Evolutionary conservation across 1,139 yeast genomes (phyloP).

Genomic region (Pichiaceae sp.): DNA sequence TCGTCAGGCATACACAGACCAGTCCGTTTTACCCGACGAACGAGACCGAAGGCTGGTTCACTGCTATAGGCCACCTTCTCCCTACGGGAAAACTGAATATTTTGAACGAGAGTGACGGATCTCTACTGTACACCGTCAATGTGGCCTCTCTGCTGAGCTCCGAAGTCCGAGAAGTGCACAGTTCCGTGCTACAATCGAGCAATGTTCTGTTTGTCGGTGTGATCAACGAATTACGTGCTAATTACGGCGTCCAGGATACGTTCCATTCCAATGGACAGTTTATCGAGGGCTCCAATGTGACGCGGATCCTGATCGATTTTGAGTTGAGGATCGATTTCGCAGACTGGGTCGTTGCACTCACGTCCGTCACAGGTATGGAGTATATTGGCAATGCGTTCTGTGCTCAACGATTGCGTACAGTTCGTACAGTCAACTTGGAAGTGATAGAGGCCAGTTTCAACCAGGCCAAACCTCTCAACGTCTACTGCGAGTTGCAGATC

Average conservation of each 20-base stretch:
- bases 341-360: constrained; percentile 76
- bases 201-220: constrained; percentile 54
- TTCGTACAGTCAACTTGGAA: constrained; percentile 46
- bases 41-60: constrained; percentile 59
- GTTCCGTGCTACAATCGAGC: constrained; percentile 53
- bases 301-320: constrained; percentile 49
- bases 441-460: constrained; percentile 60
- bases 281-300: constrained; percentile 7
- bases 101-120: constrained; percentile 58
- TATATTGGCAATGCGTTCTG: constrained; percentile 29
- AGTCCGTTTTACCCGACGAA: constrained; percentile 33
- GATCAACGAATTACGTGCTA: constrained; percentile 42
- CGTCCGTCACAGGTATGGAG: constrained; percentile 59
- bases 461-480: constrained; percentile 3
- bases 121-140: constrained; percentile 55
- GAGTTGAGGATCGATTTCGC: constrained; percentile 66
- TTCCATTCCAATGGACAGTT: constrained; percentile 5
- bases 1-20: constrained; percentile 29
- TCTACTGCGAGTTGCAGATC: constrained; percentile 55
- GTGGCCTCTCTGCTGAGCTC: constrained; percentile 48
- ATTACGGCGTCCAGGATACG: constrained; percentile 28
- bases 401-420: constrained; percentile 41
- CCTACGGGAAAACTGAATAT: constrained; percentile 60
- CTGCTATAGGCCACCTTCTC: constrained; percentile 64
- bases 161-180: constrained; percentile 62